Base-by-base conservation (phyloP, 139 green algal species). In the Ettlia oleoabundans region DNA sequence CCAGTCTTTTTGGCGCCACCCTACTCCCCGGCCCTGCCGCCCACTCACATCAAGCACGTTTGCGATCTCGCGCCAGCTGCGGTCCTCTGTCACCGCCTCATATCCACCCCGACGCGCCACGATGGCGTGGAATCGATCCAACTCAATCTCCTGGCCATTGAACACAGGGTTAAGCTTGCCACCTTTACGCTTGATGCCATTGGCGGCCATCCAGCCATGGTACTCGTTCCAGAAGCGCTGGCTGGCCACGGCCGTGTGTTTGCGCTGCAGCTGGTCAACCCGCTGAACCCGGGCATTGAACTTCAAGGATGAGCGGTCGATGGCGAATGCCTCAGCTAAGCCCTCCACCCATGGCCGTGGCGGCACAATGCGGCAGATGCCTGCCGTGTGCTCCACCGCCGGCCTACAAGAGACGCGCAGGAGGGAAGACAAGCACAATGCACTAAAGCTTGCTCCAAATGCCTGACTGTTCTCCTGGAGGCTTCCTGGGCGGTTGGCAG, bases 181-280 rank as follows among this genome's bases (percentile, higher is more conserved):
- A 52, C 73, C 73, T 53, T 80, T 80, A 26, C 73, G 73, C 73
- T 80, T 80, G 73, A 80, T 67, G 73, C 53, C 73, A 52, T 80
- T 80, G 73, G 73, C 73, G 26, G 53, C 52, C 73, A 80, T 80
- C 73, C 73, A 80, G 30, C 52, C 73, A 35, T 80, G 24, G 73
- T 80, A 80, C 53, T 80, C 73, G 35, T 80, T 80, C 73, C 73
- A 80, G 26, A 80, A 80, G 24, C 73, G 73, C 73, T 80, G 73
- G 43, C 30, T 52, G 37, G 75, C 61, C 75, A 81, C 58, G 5
- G 58, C 58, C 4, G 75, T 81, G 75, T 81, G 58, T 58, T 89
- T 89, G 15, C 90, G 53, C 80, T 96, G 90, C 68, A 98, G 89
- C 86, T 97, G 86, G 77, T 98, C 88, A 30, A 98, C 88, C 2